Evolutionary conservation across 176 grass and related monocot genomes (phyloP).

Genomic region (Avena atlantica): DNA sequence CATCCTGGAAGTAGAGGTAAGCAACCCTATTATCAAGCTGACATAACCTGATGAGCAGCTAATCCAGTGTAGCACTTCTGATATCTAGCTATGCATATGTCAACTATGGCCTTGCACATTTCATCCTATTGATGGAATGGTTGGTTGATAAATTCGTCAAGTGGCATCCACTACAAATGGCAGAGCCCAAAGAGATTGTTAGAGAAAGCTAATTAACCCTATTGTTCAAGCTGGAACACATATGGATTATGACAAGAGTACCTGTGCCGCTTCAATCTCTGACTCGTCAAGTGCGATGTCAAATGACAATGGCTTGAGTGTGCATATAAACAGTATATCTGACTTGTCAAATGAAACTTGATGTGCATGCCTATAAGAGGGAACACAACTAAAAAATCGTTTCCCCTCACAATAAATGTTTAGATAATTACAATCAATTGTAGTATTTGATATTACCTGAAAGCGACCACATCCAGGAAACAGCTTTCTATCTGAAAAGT

Average conservation of each 20-base stretch:
- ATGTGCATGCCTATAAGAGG: slow-evolving; percentile 62
- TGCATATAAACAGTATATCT: slow-evolving; percentile 76
- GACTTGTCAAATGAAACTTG: slow-evolving; percentile 66
- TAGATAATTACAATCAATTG: background rate
- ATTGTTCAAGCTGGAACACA: background rate
- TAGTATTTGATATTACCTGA: slow-evolving; percentile 59
- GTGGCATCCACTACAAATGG: slow-evolving; percentile 64
- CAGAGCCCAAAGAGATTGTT: background rate
- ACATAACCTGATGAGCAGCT: slow-evolving; percentile 47
- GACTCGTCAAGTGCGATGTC: slow-evolving; percentile 59
- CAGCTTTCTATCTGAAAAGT: slow-evolving; percentile 66
- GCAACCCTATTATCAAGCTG: slow-evolving; percentile 59
- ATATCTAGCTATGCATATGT: slow-evolving; percentile 52
- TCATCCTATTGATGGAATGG: slow-evolving; percentile 57
- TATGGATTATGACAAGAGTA: slow-evolving; percentile 26
- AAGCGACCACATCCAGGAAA: slow-evolving; percentile 67
- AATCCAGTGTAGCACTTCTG: slow-evolving; percentile 48
- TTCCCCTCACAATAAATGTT: background rate
- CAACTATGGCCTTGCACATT: slow-evolving; percentile 54
- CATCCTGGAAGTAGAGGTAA: slow-evolving; percentile 54
- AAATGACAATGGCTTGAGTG: slow-evolving; percentile 67
- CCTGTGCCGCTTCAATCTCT: slow-evolving; percentile 72
- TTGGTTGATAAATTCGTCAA: slow-evolving; percentile 62
- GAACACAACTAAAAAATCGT: slow-evolving; percentile 1
- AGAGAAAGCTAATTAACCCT: slow-evolving; percentile 16